Evolutionary conservation across 2,329 filamentous ascomycete species (phyloP), one percentile per base, ranked within the genome.

Genomic region (Colletotrichum truncatum): DNA sequence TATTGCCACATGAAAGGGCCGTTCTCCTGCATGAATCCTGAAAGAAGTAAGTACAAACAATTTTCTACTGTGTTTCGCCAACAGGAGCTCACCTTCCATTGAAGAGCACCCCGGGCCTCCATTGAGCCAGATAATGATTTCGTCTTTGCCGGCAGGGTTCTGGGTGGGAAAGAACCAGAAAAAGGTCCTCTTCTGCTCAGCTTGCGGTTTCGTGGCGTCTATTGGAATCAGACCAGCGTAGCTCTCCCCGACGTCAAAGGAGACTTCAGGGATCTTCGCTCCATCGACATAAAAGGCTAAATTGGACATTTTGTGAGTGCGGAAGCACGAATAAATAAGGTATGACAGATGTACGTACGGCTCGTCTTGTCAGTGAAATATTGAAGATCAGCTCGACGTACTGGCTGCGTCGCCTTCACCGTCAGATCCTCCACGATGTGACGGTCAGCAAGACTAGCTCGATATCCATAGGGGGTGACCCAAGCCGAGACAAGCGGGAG

Each of bases 141-240:
- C 89, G 77, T 96, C 93, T 71, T 87, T 89, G 75, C 98, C 92
- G 60, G 94, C 95, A 70, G 98, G 97, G 78, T 99, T 95, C 70
- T 93, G 88, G 76, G 98, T 98, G 76, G 97, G 89, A 76, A 93
- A 97, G 75, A 97, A 93, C 96, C 97, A 99, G 84, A 99, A 99
- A 85, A 98, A 99, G 18, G 49, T 62, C 59, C 57, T 62, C 25
- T 91, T 75, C 67, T 89, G 75, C 16, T 62, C 59, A 0, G 76
- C 78, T 72, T 87, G 87, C 21, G 85, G 73, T 0, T 79, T 74
- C 11, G 80, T 72, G 39, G 78, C 75, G 2, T 82, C 83, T 59
- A 91, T 86, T 4, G 89, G 87, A 26, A 91, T 73, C 14, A 86
- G 74, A 18, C 89, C 89, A 18, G 88, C 85, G 69, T 90, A 91